phyloP scores from a whole-genome alignment of 140 eudicot genomes.

The Cichorium intybus region DNA sequence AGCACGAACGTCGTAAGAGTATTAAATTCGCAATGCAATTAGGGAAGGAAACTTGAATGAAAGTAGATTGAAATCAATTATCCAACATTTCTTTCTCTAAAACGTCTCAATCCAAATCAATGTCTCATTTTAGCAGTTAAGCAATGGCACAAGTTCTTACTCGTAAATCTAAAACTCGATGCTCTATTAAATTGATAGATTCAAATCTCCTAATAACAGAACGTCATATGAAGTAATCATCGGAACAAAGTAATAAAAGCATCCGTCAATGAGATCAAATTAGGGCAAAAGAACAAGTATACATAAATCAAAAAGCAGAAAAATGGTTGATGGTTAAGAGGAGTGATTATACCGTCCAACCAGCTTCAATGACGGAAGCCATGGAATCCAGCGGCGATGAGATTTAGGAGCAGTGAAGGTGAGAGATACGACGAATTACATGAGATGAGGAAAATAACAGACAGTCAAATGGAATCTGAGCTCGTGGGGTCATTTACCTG shows the following conservation, averaged over 20 bases:
- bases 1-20: background rate
- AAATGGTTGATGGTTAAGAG: background rate
- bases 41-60: background rate
- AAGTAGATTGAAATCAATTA: background rate
- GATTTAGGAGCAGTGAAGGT: slow-evolving; percentile 22
- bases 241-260: background rate
- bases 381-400: slow-evolving; percentile 36
- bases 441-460: slow-evolving; percentile 20
- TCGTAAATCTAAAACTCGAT: slow-evolving; percentile 12
- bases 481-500: slow-evolving; percentile 36
- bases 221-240: background rate
- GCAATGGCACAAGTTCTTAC: slow-evolving; percentile 14
- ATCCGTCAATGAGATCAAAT: slow-evolving; percentile 18
- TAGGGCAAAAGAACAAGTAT: slow-evolving; percentile 31
- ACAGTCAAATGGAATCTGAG: slow-evolving; percentile 51
- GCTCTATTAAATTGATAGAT: background rate
- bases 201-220: background rate
- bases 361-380: slow-evolving; percentile 70
- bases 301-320: background rate
- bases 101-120: slow-evolving; percentile 13
- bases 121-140: slow-evolving; percentile 6
- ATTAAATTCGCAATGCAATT: slow-evolving; percentile 1
- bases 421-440: slow-evolving; percentile 11
- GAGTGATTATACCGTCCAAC: slow-evolving; percentile 64
- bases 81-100: background rate